Base-by-base conservation (phyloP, 768 basidiomycete genomes). In the Clitopilus passeckerianus region DNA sequence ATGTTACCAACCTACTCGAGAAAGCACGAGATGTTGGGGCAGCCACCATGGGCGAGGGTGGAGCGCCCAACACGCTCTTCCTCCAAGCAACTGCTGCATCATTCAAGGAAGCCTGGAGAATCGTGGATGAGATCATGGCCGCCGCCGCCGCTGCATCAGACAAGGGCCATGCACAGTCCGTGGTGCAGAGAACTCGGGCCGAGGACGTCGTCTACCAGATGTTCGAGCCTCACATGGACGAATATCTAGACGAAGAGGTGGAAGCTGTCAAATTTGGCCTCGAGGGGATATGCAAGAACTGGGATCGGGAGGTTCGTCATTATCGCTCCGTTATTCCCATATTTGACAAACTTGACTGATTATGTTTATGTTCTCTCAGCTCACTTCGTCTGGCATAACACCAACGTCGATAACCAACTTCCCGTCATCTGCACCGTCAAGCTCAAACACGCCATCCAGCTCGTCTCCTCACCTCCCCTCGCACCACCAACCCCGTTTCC, bases 201-300 rank as follows among this genome's bases (percentile, higher is more conserved):
- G 54, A 64, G 57, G 60, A 43, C 53, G 61, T 9, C 58, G 95
- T 94, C 12, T 96, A 93, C 70, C 84, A 81, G 52, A 97, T 98
- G 93, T 98, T 98, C 65, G 95, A 98, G 71, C 77, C 82, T 9
- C 91, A 95, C 70, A 97, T 98, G 93, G 95, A 97, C 68, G 95
- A 98, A 67, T 98, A 98, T 66, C 86, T 98, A 1, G 90, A 94
- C 60, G 94, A 98, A 68, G 96, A 99, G 70, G 81, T 89, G 5
- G 95, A 97, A 59, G 82, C 81, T 60, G 80, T 93, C 54, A 93
- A 93, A 66, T 80, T 79, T 5, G 75, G 80, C 0, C 84, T 97
- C 58, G 90, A 92, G 33, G 75, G 71, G 1, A 89, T 90, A 14
- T 95, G 90, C 69, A 83, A 83, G 59, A 78, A 75, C 0, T 98